Evolutionary conservation across 345 rosid species (phyloP).

Genomic region (Eucalyptus cloeziana): DNA sequence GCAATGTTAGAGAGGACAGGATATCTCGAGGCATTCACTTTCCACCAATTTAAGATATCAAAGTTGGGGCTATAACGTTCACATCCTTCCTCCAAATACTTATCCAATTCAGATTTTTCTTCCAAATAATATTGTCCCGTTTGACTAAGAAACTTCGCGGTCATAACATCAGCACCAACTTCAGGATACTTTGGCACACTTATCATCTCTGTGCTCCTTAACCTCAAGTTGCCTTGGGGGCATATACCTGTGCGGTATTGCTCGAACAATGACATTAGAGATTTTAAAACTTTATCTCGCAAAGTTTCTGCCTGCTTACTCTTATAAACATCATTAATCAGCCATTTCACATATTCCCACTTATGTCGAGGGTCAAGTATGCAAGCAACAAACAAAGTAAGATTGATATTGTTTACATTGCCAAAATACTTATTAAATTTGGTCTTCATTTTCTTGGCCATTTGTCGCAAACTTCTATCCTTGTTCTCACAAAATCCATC

Average conservation of each 20-base stretch:
- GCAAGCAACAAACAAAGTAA: background rate
- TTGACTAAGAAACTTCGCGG: background rate
- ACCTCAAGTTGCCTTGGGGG: background rate
- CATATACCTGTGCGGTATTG: background rate
- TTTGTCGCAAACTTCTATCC: background rate
- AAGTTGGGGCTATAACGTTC: background rate
- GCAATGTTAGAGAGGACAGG: background rate
- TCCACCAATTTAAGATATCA: background rate
- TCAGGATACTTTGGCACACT: background rate
- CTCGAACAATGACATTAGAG: background rate
- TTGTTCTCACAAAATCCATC: background rate
- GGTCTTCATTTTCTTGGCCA: background rate
- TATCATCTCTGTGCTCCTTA: no score
- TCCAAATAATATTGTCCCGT: background rate
- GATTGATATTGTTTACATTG: background rate
- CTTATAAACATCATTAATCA: background rate
- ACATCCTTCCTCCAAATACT: background rate
- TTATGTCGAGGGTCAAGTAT: background rate
- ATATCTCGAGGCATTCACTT: background rate
- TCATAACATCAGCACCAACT: background rate
- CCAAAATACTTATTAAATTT: slow-evolving; percentile 1
- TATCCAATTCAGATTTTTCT: background rate
- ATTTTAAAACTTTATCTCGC: background rate
- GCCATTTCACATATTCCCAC: background rate
- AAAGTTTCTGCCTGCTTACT: background rate